These are phyloP conservation scores for Ciborinia camelliae DNA, from an alignment of 2,329 filamentous ascomycete genomes.

Conservation along the genomic window DNA sequence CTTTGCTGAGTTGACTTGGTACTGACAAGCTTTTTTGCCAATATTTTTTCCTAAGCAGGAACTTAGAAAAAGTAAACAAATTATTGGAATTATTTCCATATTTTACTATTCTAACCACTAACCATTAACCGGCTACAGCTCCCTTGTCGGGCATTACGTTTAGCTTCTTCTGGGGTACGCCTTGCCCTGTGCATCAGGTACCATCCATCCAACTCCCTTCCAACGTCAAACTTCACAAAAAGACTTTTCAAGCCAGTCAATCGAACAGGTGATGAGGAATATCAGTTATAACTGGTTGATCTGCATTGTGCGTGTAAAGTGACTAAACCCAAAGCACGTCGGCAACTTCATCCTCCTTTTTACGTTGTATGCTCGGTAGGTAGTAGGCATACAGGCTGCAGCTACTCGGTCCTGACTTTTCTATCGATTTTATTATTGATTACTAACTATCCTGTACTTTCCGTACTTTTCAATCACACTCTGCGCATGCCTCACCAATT, in stretches of 20 bases:
- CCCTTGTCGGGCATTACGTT: slow-evolving; percentile 14
- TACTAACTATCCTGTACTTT: too few species aligned
- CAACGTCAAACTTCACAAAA: slow-evolving; percentile 7
- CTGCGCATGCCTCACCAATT: not conserved
- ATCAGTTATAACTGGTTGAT: not conserved
- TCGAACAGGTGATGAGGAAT: not conserved
- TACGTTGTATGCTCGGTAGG: not conserved
- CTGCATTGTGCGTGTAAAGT: not conserved
- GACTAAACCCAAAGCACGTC: not conserved
- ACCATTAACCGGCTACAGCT: too few species aligned
- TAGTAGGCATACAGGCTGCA: not conserved
- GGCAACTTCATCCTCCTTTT: not conserved
- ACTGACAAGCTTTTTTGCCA: not conserved
- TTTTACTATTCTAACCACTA: too few species aligned
- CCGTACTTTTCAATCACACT: not conserved
- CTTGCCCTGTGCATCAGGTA: not conserved
- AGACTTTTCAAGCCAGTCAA: not conserved
- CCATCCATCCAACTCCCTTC: too few species aligned
- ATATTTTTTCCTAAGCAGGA: too few species aligned
- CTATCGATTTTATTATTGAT: too few species aligned
- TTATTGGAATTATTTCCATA: too few species aligned
- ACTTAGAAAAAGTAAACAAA: too few species aligned
- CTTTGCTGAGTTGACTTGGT: too few species aligned
- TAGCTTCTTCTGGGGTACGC: slow-evolving; percentile 19
- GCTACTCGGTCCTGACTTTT: not conserved